Evolutionary conservation across 139 green algal species (phyloP).

Genomic region (Micractinium sp.): DNA sequence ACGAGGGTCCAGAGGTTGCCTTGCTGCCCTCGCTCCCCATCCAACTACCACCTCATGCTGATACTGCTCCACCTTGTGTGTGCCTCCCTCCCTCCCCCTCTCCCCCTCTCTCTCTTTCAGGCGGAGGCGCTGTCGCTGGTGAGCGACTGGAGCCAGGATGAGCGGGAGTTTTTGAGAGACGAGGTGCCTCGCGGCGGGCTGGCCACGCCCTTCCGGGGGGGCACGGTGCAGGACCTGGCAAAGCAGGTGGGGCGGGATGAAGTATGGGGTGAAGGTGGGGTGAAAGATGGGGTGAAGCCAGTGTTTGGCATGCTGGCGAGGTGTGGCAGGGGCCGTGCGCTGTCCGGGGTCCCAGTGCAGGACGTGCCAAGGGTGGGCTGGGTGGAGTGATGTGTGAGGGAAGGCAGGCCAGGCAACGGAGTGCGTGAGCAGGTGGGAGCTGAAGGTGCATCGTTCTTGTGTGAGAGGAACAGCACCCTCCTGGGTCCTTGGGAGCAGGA

Average conservation of each 20-base stretch:
- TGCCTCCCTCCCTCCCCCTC: not conserved
- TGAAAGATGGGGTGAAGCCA: no score
- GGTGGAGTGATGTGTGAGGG: no score
- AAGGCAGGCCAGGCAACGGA: no score
- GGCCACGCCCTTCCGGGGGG: conserved; percentile 89
- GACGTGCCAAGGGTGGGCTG: no score
- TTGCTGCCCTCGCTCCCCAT: not conserved
- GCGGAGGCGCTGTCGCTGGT: conserved; percentile 75
- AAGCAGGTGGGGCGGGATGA: conserved; percentile 55
- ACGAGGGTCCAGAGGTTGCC: no score
- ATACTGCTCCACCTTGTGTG: not conserved
- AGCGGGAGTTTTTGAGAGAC: conserved; percentile 78
- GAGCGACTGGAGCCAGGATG: conserved; percentile 82
- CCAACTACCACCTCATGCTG: not conserved
- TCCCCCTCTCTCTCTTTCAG: conserved; percentile 22
- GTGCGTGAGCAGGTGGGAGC: no score
- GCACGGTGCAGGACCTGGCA: conserved; percentile 85
- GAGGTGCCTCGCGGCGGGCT: conserved; percentile 70
- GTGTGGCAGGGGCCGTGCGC: no score
- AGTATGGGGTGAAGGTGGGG: not conserved
- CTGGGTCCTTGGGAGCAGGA: no score
- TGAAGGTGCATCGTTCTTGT: no score
- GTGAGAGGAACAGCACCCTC: no score
- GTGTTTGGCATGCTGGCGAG: no score
- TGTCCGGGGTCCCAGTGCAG: no score